These are phyloP conservation scores for Diaporthe helianthi DNA, from an alignment of 2,329 filamentous ascomycete species.

Conservation along the genomic window DNA sequence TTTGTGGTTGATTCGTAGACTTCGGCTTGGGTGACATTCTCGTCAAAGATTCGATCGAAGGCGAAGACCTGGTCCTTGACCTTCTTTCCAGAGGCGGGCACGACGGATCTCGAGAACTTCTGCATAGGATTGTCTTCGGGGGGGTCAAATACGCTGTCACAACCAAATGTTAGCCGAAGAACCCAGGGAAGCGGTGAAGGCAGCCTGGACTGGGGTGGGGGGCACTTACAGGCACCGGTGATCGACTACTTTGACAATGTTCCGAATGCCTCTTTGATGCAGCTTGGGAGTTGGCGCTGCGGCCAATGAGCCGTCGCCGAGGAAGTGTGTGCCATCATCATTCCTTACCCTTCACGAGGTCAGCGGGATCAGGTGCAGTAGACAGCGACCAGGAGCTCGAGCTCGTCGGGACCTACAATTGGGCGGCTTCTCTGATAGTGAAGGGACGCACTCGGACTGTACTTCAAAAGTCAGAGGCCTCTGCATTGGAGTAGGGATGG, in stretches of 20 bases:
- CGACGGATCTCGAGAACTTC: slow-evolving; percentile 81
- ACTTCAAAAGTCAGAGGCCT: slow-evolving; percentile 39
- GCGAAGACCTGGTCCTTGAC: slow-evolving; percentile 98
- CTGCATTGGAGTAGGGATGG: neutral
- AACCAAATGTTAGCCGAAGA: slow-evolving; percentile 36
- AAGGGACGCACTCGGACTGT: slow-evolving; percentile 74
- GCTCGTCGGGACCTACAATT: slow-evolving; percentile 67
- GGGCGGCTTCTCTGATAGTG: slow-evolving; percentile 91
- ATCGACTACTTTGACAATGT: slow-evolving; percentile 95
- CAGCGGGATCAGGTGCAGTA: slow-evolving; percentile 1
- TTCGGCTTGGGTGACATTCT: slow-evolving; percentile 88
- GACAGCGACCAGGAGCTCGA: neutral
- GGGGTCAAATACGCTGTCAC: slow-evolving; percentile 86
- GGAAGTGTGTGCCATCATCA: slow-evolving; percentile 88
- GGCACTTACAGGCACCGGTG: slow-evolving; percentile 87
- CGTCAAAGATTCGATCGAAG: slow-evolving; percentile 96
- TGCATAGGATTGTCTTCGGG: slow-evolving; percentile 94
- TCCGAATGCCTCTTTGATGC: slow-evolving; percentile 82
- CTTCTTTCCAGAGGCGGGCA: slow-evolving; percentile 81
- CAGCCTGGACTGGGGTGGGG: neutral
- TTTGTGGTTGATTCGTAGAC: slow-evolving; percentile 95
- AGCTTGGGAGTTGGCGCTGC: slow-evolving; percentile 84
- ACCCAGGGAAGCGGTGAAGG: slow-evolving; percentile 5
- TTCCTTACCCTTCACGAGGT: slow-evolving; percentile 58
- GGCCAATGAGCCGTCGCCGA: slow-evolving; percentile 97